Base-by-base conservation (phyloP, 306 rosid species). In the Quercus wislizeni region DNA sequence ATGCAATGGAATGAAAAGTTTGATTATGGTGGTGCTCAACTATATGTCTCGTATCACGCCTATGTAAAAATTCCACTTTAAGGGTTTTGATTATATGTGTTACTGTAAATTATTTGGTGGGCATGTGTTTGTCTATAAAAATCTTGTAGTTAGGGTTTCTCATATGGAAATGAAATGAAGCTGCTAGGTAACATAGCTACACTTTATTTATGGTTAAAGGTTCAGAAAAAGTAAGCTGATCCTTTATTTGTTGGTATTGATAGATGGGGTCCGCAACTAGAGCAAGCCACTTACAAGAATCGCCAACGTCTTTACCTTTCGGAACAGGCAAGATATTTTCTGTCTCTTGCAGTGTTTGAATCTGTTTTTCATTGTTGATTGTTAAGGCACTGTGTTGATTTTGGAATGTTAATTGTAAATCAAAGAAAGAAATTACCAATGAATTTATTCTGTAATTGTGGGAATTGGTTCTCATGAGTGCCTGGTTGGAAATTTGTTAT, bases 251-350 rank as follows among this genome's bases (percentile, higher is more conserved):
- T 55, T 73, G 64, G 17, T 56, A 5, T 12, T 65, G 57, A 69
- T 70, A 95, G 99, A 79, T 94, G 99, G 99, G 99, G 99, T 52
- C 94, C 98, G 19, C 94, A 85, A 67, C 84, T 92, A 0, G 97
- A 92, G 63, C 85, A 84, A 63, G 94, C 91, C 1, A 90, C 94
- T 10, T 92, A 95, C 92, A 95, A 95, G 86, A 95, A 89, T 43
- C 93, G 95, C 9, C 97, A 95, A 51, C 95, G 98, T 38, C 95
- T 95, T 63, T 95, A 92, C 74, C 92, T 95, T 10, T 91, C 99
- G 1, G 99, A 95, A 72, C 97, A 94, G 96, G 99, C 78, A 51
- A 78, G 54, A 19, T 33, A 43, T 70, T 5, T 55, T 58, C 71
- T 46, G 71, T 59, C 63, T 46, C 63, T 59, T 58, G 35, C 55